Conservation (phyloP, 192 early-diverging fungal species). For the Entomortierella parvispora region DNA sequence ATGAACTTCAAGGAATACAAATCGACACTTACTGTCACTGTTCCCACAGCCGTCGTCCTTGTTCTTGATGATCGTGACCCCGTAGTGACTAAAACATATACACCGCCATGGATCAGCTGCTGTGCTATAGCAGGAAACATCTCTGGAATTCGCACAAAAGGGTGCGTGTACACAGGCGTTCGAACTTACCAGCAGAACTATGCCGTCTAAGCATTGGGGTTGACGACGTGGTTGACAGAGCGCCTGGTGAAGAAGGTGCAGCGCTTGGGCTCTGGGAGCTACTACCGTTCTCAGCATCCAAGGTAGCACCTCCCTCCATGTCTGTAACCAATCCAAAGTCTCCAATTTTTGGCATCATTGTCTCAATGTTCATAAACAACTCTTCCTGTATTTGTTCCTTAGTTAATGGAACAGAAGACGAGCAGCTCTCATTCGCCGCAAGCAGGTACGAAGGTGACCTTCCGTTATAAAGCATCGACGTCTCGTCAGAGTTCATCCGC, state of each 20-base stretch:
- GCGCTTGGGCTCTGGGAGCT: background rate
- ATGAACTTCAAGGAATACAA: background rate
- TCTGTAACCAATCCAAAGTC: slow-evolving; percentile 96
- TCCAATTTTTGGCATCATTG: slow-evolving; percentile 83
- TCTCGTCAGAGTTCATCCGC: too few species aligned
- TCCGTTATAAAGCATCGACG: too few species aligned
- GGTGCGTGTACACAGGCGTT: too few species aligned
- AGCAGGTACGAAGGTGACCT: too few species aligned
- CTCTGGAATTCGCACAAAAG: too few species aligned
- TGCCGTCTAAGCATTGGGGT: slow-evolving; percentile 24
- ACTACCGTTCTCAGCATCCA: slow-evolving; percentile 11
- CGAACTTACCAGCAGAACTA: slow-evolving; percentile 25
- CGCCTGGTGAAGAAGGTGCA: background rate
- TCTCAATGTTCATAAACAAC: slow-evolving; percentile 51
- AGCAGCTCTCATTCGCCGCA: too few species aligned
- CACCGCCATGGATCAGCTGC: too few species aligned
- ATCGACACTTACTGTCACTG: slow-evolving; percentile 68
- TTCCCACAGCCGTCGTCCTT: slow-evolving; percentile 77
- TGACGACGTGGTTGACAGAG: background rate
- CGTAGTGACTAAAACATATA: slow-evolving; percentile 20
- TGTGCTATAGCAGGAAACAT: too few species aligned
- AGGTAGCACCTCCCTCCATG: slow-evolving; percentile 47
- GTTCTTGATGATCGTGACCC: slow-evolving; percentile 39
- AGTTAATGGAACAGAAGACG: background rate
- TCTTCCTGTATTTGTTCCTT: slow-evolving; percentile 56